These are phyloP conservation scores for Agastache rugosa DNA, from an alignment of 257 asterid species.

Conservation along the genomic window DNA sequence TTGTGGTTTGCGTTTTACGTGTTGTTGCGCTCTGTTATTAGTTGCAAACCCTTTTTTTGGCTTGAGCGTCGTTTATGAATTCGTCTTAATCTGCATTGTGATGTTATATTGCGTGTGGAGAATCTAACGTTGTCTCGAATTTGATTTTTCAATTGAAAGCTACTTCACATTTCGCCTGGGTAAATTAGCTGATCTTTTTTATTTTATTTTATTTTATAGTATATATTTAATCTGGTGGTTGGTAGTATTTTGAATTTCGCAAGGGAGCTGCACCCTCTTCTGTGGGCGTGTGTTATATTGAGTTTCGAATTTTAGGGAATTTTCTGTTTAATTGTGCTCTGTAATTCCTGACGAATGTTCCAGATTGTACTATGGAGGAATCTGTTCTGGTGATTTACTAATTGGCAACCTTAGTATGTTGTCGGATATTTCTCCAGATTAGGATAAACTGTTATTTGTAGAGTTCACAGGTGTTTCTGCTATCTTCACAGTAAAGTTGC, in stretches of 20 bases:
- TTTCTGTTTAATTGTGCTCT: background rate
- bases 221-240: background rate
- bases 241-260: background rate
- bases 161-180: slow-evolving; percentile 5
- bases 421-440: too few species aligned
- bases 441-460: slow-evolving; percentile 15
- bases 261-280: background rate
- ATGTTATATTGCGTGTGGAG: background rate
- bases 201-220: too few species aligned
- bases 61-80: background rate
- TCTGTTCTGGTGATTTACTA: slow-evolving; percentile 6
- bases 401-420: slow-evolving; percentile 6
- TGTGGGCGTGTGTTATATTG: background rate
- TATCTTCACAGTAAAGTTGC: slow-evolving; percentile 10
- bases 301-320: background rate
- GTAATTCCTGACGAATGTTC: background rate
- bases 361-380: background rate
- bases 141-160: background rate
- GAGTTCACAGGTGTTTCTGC: slow-evolving; percentile 23
- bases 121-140: background rate
- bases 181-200: background rate
- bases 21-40: background rate
- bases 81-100: background rate
- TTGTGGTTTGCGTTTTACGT: background rate
- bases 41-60: background rate